Percentiles rank a stretch among this genome's conserved stretches.
These are phyloP conservation scores for Hanseniaspora guilliermondii DNA, from an alignment of 805 yeast genomes.

Conservation along the genomic window DNA sequence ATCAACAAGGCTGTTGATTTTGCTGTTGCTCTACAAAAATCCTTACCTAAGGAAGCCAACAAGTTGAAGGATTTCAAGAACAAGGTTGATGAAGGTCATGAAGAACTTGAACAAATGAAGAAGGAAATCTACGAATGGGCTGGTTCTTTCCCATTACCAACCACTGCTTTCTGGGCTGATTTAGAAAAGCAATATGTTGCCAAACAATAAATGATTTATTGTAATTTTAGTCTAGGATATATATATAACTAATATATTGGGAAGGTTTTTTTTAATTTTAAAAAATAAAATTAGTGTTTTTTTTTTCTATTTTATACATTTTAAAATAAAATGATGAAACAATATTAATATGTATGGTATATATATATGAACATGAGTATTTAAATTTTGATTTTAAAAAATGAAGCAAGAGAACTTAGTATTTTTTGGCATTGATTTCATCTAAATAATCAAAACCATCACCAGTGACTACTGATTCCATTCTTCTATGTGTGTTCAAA, in stretches of 20 bases:
- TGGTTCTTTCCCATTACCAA: slow-evolving; percentile 61
- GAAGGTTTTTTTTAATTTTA: background rate
- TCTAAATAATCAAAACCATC: slow-evolving; percentile 11
- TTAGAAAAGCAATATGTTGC: slow-evolving; percentile 13
- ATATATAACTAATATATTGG: background rate
- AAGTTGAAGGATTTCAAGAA: slow-evolving; percentile 92
- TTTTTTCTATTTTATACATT: background rate
- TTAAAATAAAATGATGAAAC: background rate
- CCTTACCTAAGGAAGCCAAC: slow-evolving; percentile 84
- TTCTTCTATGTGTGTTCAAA: slow-evolving; percentile 4
- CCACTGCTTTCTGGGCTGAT: slow-evolving; percentile 13
- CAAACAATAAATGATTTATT: background rate
- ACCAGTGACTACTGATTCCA: slow-evolving; percentile 1
- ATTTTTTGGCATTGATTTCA: slow-evolving; percentile 11
- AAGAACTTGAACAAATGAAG: slow-evolving; percentile 54
- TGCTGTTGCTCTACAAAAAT: slow-evolving; percentile 62
- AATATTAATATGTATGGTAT: too few species aligned
- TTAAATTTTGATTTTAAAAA: too few species aligned
- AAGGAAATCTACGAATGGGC: slow-evolving; percentile 84
- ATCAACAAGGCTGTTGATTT: slow-evolving; percentile 67
- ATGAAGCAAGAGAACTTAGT: background rate
- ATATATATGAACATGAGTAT: background rate
- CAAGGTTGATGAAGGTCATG: slow-evolving; percentile 58
- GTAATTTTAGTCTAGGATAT: background rate
- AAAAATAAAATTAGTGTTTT: background rate